These are phyloP conservation scores for Colletotrichum kahawae DNA, from an alignment of 2,329 filamentous ascomycete species.

Conservation along the genomic window DNA sequence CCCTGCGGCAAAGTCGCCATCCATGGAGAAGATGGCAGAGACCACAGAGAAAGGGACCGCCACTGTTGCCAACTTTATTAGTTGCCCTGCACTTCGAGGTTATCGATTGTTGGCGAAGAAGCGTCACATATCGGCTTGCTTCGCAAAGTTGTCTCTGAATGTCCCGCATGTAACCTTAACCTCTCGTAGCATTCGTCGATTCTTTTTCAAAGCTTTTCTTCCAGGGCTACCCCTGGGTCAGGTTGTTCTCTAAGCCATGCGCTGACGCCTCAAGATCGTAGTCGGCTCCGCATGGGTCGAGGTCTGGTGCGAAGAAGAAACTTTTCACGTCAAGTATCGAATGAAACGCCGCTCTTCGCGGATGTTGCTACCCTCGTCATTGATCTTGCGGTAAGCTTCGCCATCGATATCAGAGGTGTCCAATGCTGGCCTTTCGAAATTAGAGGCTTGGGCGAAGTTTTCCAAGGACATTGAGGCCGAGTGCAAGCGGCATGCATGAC, in stretches of 20 bases:
- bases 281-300: not conserved
- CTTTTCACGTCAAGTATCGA: too few species aligned
- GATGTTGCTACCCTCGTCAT: fast-evolving
- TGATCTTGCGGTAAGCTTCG: not conserved
- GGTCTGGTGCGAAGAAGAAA: not conserved
- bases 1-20: not conserved
- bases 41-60: not conserved
- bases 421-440: too few species aligned
- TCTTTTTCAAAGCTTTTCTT: fast-evolving
- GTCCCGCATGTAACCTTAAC: too few species aligned
- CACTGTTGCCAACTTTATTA: not conserved
- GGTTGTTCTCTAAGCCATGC: not conserved
- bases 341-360: not conserved
- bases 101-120: not conserved
- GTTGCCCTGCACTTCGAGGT: not conserved
- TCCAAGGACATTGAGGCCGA: too few species aligned
- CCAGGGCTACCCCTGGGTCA: not conserved
- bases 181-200: too few species aligned
- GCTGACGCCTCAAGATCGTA: not conserved
- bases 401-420: not conserved
- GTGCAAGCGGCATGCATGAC: too few species aligned
- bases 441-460: not conserved
- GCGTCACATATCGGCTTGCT: too few species aligned
- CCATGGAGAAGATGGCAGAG: not conserved
- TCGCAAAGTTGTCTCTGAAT: not conserved